These are phyloP conservation scores for Neofusicoccum parvum DNA, from an alignment of 2,329 filamentous ascomycete genomes.

Conservation along the genomic window DNA sequence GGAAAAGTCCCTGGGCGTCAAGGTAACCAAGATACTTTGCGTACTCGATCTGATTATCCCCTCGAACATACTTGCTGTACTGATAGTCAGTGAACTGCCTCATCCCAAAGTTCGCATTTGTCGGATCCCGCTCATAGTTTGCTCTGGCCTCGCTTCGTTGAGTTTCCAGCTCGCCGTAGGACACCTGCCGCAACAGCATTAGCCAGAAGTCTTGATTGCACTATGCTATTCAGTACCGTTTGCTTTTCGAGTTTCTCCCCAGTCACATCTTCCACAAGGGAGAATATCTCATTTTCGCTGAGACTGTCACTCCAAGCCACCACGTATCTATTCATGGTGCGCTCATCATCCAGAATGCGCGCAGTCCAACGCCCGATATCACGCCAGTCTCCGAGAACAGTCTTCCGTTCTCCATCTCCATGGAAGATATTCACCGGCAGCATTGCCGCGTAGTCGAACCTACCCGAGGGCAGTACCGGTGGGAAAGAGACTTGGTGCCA, in stretches of 20 bases:
- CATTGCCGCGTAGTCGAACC: constrained; percentile 37
- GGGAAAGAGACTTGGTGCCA: constrained; percentile 58
- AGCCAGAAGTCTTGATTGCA: neutral
- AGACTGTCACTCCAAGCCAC: constrained; percentile 52
- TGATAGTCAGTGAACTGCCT: neutral
- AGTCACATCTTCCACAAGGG: constrained; percentile 49
- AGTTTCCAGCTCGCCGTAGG: neutral
- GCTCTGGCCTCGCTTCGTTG: neutral
- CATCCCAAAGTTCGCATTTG: neutral
- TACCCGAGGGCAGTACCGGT: constrained; percentile 44
- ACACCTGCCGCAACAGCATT: neutral
- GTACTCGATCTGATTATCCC: constrained; percentile 56
- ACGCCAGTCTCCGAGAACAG: constrained; percentile 50
- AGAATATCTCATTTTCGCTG: constrained; percentile 51
- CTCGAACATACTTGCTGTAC: constrained; percentile 44
- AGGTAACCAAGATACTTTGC: constrained; percentile 60
- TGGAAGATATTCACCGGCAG: neutral
- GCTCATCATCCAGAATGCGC: constrained; percentile 52
- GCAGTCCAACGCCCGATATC: constrained; percentile 58
- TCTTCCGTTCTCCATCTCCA: constrained; percentile 44
- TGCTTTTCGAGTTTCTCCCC: constrained; percentile 44
- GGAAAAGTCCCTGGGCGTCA: constrained; percentile 56
- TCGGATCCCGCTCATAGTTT: neutral
- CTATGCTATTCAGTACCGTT: neutral
- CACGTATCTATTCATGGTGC: constrained; percentile 58